Evolutionary conservation across 345 rosid genomes (phyloP).

Genomic region (Psidium friedrichsthalianum): DNA sequence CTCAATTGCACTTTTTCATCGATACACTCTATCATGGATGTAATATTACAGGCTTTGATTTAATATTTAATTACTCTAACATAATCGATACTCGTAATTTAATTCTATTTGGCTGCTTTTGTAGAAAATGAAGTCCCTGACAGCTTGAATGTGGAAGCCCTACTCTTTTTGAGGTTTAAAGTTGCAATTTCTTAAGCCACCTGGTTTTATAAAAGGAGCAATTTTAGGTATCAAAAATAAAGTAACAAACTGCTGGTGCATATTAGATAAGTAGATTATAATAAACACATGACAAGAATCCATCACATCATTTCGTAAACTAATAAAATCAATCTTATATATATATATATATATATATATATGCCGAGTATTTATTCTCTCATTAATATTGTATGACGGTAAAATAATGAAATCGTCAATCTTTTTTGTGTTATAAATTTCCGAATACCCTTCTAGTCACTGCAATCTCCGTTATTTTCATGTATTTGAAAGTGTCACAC

Average conservation of each 20-base stretch:
- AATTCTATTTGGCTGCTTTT: not conserved
- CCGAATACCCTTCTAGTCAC: not conserved
- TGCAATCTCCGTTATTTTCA: not conserved
- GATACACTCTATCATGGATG: too few relatives aligned
- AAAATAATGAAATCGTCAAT: not conserved
- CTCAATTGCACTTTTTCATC: too few relatives aligned
- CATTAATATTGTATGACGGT: not conserved
- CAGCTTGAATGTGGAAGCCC: not conserved
- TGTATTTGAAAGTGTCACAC: not conserved
- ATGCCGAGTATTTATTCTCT: not conserved
- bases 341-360: too few relatives aligned
- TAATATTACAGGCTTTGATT: too few relatives aligned
- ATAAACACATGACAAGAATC: not conserved
- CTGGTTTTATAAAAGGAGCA: not conserved
- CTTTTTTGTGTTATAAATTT: not conserved
- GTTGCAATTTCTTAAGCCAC: not conserved
- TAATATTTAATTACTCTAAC: too few relatives aligned
- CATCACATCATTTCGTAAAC: not conserved
- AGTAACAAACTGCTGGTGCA: not conserved
- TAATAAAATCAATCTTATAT: not conserved
- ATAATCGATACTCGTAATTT: not conserved
- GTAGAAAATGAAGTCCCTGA: not conserved
- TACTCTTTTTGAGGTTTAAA: not conserved
- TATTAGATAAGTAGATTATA: not conserved
- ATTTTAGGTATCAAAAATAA: not conserved